These are phyloP conservation scores for Coffea humblotiana DNA, from an alignment of 305 asterid genomes.

Conservation along the genomic window DNA sequence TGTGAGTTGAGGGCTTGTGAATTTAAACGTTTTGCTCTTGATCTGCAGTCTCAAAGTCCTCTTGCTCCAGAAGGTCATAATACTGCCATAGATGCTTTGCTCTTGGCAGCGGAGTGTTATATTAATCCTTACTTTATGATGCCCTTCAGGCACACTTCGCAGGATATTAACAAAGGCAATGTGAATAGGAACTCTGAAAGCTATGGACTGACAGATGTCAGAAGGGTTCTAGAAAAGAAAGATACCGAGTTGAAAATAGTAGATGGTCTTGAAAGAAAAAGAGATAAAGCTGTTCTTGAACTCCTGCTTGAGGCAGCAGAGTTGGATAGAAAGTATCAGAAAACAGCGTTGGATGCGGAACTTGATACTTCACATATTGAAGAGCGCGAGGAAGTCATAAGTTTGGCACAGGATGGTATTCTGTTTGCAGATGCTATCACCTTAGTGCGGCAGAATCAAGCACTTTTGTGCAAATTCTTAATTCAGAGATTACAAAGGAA, in stretches of 20 bases:
- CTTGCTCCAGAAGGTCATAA: slow-evolving; percentile 72
- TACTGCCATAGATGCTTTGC: slow-evolving; percentile 84
- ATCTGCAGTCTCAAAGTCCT: slow-evolving; percentile 69
- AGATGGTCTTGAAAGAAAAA: slow-evolving; percentile 80
- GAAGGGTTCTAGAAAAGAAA: slow-evolving; percentile 40
- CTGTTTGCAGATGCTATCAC: slow-evolving; percentile 86
- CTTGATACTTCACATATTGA: slow-evolving; percentile 41
- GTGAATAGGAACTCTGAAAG: slow-evolving; percentile 35
- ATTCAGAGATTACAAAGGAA: slow-evolving; percentile 60
- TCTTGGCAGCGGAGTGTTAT: slow-evolving; percentile 95
- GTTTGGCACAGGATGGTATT: slow-evolving; percentile 55
- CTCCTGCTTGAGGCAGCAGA: slow-evolving; percentile 91
- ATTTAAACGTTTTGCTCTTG: slow-evolving; percentile 81
- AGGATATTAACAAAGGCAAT: slow-evolving; percentile 35
- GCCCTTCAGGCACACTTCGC: slow-evolving; percentile 48
- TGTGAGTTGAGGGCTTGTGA: slow-evolving; percentile 94
- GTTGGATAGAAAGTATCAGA: slow-evolving; percentile 61
- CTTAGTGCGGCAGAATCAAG: slow-evolving; percentile 86
- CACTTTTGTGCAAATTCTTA: slow-evolving; percentile 69
- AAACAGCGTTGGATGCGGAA: slow-evolving; percentile 40
- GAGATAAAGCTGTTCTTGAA: slow-evolving; percentile 92
- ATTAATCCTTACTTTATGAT: slow-evolving; percentile 83
- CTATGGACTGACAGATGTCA: slow-evolving; percentile 48
- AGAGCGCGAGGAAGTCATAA: slow-evolving; percentile 50
- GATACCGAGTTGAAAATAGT: slow-evolving; percentile 61